Percentiles rank a stretch among this genome's conserved stretches.
Evolutionary conservation across 306 rosid genomes (phyloP).

Genomic region (peach (Prunus persica)): DNA sequence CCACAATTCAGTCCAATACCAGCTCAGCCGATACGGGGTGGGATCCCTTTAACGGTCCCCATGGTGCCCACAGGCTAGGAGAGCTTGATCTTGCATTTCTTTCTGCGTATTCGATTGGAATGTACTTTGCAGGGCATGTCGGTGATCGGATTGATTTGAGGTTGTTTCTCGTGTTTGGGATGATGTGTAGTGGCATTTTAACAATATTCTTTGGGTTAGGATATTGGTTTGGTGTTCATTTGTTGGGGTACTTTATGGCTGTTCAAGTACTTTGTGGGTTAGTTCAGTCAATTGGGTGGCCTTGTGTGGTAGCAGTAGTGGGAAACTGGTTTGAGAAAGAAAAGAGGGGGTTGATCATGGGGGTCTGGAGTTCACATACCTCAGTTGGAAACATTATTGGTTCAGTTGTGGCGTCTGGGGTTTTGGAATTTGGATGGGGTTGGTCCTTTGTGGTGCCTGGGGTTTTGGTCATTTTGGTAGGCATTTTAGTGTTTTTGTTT

Average conservation of each 20-base stretch:
- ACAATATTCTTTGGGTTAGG: conserved; percentile 79
- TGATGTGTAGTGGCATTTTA: conserved; percentile 80
- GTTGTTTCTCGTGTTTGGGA: conserved; percentile 76
- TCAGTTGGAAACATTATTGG: conserved; percentile 88
- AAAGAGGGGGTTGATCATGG: conserved; percentile 91
- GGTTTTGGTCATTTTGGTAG: conserved; percentile 57
- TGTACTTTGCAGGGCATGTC: conserved; percentile 81
- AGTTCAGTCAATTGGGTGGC: conserved; percentile 98
- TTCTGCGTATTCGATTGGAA: conserved; percentile 68
- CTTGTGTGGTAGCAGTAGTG: conserved; percentile 87
- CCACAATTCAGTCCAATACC: conserved; percentile 43
- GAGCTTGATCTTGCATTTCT: conserved; percentile 87
- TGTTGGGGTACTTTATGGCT: conserved; percentile 56
- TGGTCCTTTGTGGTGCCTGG: conserved; percentile 94
- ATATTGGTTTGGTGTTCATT: conserved; percentile 77
- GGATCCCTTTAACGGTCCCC: conserved; percentile 75
- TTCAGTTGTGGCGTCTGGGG: conserved; percentile 68
- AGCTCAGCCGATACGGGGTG: conserved; percentile 54
- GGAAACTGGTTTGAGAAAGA: conserved; percentile 85
- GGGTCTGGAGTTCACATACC: conserved; percentile 88
- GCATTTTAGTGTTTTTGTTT: conserved; percentile 62
- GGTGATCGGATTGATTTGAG: conserved; percentile 88
- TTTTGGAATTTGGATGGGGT: conserved; percentile 92
- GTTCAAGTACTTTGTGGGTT: conserved; percentile 84
- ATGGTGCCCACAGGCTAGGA: conserved; percentile 72